Base-by-base conservation (phyloP, 768 basidiomycete genomes). In the Termitomyces sp. region DNA sequence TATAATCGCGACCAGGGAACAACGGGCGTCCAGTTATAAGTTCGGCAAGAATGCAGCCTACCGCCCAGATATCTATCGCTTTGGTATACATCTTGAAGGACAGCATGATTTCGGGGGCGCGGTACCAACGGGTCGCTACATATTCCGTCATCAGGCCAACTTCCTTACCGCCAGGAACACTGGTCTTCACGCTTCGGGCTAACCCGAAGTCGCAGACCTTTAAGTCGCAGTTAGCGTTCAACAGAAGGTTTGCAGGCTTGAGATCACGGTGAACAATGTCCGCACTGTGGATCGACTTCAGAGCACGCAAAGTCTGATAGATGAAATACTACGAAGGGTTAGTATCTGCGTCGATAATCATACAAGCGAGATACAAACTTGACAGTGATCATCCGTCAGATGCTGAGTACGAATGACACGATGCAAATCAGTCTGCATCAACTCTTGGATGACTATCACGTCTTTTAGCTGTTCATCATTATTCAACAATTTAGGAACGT, bases 51-150 rank as follows among this genome's bases (percentile, higher is more conserved):
- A 93, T 90, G 68, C 90, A 93, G 34, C 91, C 91, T 43, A 92
- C 89, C 2, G 89, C 91, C 91, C 91, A 92, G 31, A 92, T 83
- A 68, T 93, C 91, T 64, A 93, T 92, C n/a, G 91, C 91, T 83
- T 95, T 95, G 51, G 95, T 96, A 77, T 99, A 99, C 74, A 97
- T 91, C 73, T 97, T 96, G 84, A 98, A 98, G 12, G 94, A 97
- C 57, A 98, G 81, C 97, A 98, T 99, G 77, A 99, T 96, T 74
- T 99, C 97, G 0, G 97, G 97, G 0, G 97, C 97, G 45, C 97
- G 87, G 71, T 98, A 99, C 96, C 96, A 99, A 66, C 97, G 84
- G 20, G 97, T 98, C 4, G 97, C 96, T 48, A 99, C 97, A 70
- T 96, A 96, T 86, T 94, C 92, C 1, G 93, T 96, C 94, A 96